Percentiles rank a stretch among this genome's conserved stretches.
These are phyloP conservation scores for Lenzites betulinus DNA, from an alignment of 768 basidiomycete genomes.

Conservation along the genomic window DNA sequence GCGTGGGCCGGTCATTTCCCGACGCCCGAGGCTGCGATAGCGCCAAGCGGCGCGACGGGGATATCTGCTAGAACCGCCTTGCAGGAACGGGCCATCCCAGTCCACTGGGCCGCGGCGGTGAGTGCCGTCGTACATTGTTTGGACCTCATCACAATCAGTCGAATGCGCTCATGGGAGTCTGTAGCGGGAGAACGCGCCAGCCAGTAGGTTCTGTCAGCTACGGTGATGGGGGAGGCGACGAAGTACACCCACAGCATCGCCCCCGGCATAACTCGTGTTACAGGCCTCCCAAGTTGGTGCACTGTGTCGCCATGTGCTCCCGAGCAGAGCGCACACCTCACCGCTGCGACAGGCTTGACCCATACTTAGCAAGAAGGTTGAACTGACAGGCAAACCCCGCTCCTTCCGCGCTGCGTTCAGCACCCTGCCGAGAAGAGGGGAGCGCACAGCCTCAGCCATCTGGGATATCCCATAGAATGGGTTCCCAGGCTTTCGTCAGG, in stretches of 20 bases:
- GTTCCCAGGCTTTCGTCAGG: neutral
- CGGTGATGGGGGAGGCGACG: conserved; percentile 1
- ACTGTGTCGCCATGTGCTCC: conserved; percentile 3
- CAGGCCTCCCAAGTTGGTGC: neutral
- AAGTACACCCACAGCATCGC: conserved; percentile 19
- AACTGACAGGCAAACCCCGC: conserved; percentile 1
- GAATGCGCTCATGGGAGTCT: conserved; percentile 5
- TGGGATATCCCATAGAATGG: neutral
- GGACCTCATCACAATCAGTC: conserved; percentile 8
- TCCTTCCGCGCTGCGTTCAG: neutral
- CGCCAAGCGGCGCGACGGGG: conserved; percentile 2
- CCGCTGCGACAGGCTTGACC: neutral
- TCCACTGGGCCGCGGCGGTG: conserved; percentile 6
- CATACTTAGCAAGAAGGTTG: neutral
- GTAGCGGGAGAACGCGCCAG: neutral
- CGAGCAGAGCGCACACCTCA: neutral
- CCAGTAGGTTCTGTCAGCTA: conserved; percentile 12
- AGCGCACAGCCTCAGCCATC: conserved; percentile 2
- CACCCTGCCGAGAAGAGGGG: neutral
- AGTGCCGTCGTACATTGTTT: neutral
- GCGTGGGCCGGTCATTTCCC: neutral
- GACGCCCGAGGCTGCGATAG: neutral
- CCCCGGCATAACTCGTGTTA: conserved; percentile 7
- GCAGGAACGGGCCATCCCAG: conserved; percentile 5
- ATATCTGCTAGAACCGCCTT: neutral